Percentiles rank a stretch among this genome's conserved stretches.
phyloP scores from a whole-genome alignment of 2,329 filamentous ascomycete species.

The Botrytis hyacinthi region DNA sequence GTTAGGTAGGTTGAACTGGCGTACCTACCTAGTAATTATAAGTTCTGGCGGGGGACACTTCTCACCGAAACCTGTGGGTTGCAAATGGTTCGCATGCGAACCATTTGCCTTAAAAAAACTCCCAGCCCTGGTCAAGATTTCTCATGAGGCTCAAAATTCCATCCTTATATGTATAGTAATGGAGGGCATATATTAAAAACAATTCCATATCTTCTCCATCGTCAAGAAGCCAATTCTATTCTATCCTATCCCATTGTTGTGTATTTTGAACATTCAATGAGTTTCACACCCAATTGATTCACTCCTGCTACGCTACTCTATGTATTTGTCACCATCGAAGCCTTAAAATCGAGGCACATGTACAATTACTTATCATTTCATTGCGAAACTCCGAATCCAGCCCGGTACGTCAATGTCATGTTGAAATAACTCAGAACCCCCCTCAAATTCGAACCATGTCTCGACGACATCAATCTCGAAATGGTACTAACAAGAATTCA shows the following conservation, averaged over 20 bases:
- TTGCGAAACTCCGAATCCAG: background rate
- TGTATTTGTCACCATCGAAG: background rate
- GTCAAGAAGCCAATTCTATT: background rate
- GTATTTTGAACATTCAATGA: background rate
- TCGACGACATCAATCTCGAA: background rate
- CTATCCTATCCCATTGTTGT: background rate
- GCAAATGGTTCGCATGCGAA: no score
- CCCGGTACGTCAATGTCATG: conserved; percentile 1
- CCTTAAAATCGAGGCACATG: conserved; percentile 4
- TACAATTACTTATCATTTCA: background rate
- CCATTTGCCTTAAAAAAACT: no score
- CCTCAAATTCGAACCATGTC: background rate
- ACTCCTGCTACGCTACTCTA: background rate
- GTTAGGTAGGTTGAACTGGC: no score
- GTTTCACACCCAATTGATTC: background rate
- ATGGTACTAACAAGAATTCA: conserved; percentile 1
- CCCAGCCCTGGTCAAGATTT: no score
- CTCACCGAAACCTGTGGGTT: no score
- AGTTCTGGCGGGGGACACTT: no score
- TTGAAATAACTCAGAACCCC: background rate
- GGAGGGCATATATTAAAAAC: no score
- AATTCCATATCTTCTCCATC: no score
- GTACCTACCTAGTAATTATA: no score
- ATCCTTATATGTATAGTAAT: no score
- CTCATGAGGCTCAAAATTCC: no score